A percentile compares a stretch with the other conserved stretches of the same genome.
These are phyloP conservation scores for Zelonia costaricensis DNA, from an alignment of 208 protist species.

Conservation along the genomic window DNA sequence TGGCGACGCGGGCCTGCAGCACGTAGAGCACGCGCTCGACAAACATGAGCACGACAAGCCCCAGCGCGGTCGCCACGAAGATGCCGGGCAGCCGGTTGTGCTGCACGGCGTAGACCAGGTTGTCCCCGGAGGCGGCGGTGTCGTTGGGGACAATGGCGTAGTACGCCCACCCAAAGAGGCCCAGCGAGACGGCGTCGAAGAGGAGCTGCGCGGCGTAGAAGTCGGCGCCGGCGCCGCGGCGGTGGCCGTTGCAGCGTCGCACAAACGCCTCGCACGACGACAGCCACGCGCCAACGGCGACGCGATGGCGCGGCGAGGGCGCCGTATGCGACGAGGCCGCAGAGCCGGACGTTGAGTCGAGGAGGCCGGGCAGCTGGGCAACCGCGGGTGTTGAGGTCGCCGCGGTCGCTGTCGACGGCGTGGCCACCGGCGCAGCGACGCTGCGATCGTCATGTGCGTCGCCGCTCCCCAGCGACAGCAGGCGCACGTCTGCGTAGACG, in stretches of 20 bases:
- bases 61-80: slow-evolving; percentile 65
- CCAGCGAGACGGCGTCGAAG: slow-evolving; percentile 37
- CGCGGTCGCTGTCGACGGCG: too few species aligned
- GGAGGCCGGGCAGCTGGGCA: too few species aligned
- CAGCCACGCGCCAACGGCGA: too few species aligned
- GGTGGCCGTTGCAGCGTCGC: slow-evolving; percentile 18
- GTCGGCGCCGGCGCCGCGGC: slow-evolving; percentile 55
- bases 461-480: too few species aligned
- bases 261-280: not conserved
- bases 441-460: too few species aligned
- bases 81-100: slow-evolving; percentile 66
- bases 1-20: slow-evolving; percentile 31
- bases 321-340: not conserved
- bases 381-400: too few species aligned
- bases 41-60: slow-evolving; percentile 50
- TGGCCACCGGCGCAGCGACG: too few species aligned
- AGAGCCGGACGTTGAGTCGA: not conserved
- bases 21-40: slow-evolving; percentile 75
- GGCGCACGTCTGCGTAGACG: slow-evolving; percentile 15
- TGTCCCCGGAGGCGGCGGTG: slow-evolving; percentile 26
- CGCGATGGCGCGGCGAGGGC: not conserved
- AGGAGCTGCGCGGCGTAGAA: slow-evolving; percentile 55
- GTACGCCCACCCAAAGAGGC: slow-evolving; percentile 57
- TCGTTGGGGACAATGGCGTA: slow-evolving; percentile 38
- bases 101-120: slow-evolving; percentile 59